A percentile compares a stretch with the other conserved stretches of the same genome.
Conservation (phyloP, 202 grass and related monocot species). For the Thinopyrum obtusiflorum region DNA sequence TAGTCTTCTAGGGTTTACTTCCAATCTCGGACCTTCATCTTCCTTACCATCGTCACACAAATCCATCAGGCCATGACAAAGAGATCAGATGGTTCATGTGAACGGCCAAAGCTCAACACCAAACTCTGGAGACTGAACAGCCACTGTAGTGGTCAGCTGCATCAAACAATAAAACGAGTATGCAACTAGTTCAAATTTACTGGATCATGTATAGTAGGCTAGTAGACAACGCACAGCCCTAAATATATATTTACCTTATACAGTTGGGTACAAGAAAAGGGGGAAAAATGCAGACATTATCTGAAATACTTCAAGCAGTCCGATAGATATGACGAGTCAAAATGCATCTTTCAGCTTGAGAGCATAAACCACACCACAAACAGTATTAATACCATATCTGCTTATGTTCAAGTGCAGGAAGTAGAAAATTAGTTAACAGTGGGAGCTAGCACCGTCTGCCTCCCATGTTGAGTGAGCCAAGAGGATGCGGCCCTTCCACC, state of each 20-base stretch:
- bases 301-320: neutral
- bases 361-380: neutral
- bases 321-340: neutral
- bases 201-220: neutral
- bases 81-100: neutral
- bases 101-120: neutral
- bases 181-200: neutral
- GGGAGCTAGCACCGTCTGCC: neutral
- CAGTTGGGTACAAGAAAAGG: neutral
- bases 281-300: neutral
- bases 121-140: neutral
- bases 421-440: neutral
- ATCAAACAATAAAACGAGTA: neutral
- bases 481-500: conserved; percentile 71
- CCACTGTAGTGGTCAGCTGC: neutral
- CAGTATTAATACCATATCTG: neutral
- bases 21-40: neutral
- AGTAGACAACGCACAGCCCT: neutral
- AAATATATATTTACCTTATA: conserved; percentile 6
- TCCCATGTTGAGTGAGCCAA: conserved; percentile 56
- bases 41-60: neutral
- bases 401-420: neutral
- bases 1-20: neutral
- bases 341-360: neutral
- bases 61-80: neutral